Evolutionary conservation across 2,329 filamentous ascomycete species (phyloP).

Genomic region (Escovopsis sp.): DNA sequence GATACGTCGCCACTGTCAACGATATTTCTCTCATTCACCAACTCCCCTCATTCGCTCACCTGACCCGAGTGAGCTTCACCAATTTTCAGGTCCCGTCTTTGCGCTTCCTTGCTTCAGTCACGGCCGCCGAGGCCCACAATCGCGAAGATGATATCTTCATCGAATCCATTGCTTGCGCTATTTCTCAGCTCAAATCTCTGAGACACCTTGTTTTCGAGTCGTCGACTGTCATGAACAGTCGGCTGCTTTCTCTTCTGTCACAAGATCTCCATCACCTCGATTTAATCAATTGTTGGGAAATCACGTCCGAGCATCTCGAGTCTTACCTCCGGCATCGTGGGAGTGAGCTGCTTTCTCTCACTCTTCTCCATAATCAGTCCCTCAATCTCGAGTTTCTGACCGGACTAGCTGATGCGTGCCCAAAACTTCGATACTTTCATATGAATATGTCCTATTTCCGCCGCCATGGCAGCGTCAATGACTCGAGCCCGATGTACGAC

Average conservation of each 20-base stretch:
- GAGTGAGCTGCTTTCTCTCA: constrained; percentile 48
- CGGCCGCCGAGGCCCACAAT: constrained; percentile 18
- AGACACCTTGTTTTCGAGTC: constrained; percentile 58
- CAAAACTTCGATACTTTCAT: constrained; percentile 51
- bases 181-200: constrained; percentile 42
- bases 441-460: constrained; percentile 73
- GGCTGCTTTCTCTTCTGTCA: constrained; percentile 55
- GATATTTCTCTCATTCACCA: constrained; percentile 38
- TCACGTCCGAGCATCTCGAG: constrained; percentile 52
- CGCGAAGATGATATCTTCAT: constrained; percentile 29
- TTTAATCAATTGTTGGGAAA: constrained; percentile 63
- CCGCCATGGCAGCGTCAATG: constrained; percentile 49
- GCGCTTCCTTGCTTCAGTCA: constrained; percentile 21
- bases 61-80: constrained; percentile 44
- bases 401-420: constrained; percentile 50
- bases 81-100: constrained; percentile 46
- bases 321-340: constrained; percentile 56
- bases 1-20: constrained; percentile 29
- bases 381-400: constrained; percentile 63
- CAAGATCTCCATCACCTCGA: constrained; percentile 50
- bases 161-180: constrained; percentile 18
- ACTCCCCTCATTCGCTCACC: constrained; percentile 37
- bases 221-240: constrained; percentile 55
- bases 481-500: constrained; percentile 63
- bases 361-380: constrained; percentile 64